Conservation (phyloP, 257 asterid genomes). For the Solanum commersonii region DNA sequence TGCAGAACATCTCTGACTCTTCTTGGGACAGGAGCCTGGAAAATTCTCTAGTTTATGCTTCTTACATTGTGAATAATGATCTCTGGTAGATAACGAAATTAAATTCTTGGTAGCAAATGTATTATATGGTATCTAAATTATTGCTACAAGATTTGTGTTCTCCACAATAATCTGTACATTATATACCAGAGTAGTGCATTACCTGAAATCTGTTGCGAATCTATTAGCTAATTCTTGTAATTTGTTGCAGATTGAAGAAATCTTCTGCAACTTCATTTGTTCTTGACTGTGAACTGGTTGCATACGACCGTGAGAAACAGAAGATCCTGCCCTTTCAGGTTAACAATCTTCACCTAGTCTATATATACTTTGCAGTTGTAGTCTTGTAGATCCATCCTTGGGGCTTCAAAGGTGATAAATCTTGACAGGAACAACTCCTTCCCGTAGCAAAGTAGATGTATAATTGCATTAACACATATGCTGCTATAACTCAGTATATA, state of each 20-base stretch:
- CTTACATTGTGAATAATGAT: background rate
- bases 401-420: background rate
- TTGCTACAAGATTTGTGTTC: background rate
- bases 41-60: background rate
- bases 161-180: background rate
- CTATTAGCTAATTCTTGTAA: constrained; percentile 1
- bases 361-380: background rate
- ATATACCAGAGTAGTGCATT: background rate
- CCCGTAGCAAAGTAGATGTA: background rate
- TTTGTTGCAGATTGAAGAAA: constrained; percentile 56
- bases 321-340: constrained; percentile 96
- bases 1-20: background rate
- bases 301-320: constrained; percentile 83
- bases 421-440: background rate
- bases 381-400: background rate
- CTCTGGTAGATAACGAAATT: background rate
- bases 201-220: background rate
- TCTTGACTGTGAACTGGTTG: constrained; percentile 96
- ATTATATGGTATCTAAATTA: background rate
- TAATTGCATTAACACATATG: background rate
- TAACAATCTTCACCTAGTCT: background rate
- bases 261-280: constrained; percentile 75
- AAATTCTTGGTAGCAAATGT: background rate
- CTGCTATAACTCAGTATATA: background rate
- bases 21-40: background rate